phyloP scores from a whole-genome alignment of 805 yeast species.

The Barnettozyma sucrosica region DNA sequence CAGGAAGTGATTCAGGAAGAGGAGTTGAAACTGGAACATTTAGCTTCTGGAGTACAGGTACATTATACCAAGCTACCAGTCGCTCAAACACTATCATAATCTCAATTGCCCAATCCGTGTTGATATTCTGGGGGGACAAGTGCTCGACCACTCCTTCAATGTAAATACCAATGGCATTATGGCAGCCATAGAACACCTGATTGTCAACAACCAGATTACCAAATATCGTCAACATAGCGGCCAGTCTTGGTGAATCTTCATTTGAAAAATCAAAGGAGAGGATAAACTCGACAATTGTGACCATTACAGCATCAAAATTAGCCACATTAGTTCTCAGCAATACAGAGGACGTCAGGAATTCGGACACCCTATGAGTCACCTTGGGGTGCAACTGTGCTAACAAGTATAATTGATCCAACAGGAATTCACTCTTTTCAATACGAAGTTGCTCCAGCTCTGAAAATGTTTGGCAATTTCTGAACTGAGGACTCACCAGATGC shows the following conservation, averaged over 20 bases:
- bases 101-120: conserved; percentile 53
- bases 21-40: conserved; percentile 20
- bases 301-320: conserved; percentile 32
- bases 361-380: conserved; percentile 32
- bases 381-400: conserved; percentile 40
- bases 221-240: conserved; percentile 38
- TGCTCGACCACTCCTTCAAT: conserved; percentile 32
- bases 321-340: conserved; percentile 29
- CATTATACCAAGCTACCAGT: conserved; percentile 43
- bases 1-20: conserved; percentile 14
- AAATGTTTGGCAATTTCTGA: conserved; percentile 30
- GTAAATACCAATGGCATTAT: conserved; percentile 31
- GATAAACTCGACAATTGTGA: conserved; percentile 31
- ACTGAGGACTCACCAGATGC: conserved; percentile 34
- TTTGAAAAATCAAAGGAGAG: conserved; percentile 31
- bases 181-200: conserved; percentile 31
- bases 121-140: conserved; percentile 33
- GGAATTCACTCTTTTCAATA: conserved; percentile 26
- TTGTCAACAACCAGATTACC: conserved; percentile 38
- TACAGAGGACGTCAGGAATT: conserved; percentile 33
- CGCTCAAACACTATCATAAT: conserved; percentile 52
- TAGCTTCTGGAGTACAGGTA: conserved; percentile 40
- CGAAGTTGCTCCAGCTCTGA: conserved; percentile 38
- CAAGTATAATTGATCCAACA: conserved; percentile 38
- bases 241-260: conserved; percentile 26